Conservation (phyloP, 495 filamentous ascomycete genomes). For the Bacidia gigantensis region DNA sequence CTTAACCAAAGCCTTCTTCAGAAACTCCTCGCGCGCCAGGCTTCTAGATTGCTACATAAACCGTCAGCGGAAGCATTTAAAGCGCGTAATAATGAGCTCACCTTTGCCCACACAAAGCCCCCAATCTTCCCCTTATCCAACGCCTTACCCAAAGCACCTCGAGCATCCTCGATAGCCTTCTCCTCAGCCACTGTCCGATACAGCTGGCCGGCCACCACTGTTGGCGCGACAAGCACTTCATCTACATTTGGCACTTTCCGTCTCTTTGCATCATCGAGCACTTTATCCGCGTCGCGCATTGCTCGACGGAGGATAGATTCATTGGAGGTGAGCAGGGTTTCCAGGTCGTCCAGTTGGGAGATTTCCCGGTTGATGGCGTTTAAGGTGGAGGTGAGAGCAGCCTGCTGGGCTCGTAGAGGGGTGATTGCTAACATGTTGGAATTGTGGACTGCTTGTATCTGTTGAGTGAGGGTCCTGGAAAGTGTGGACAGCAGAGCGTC, state of each 20-base stretch:
- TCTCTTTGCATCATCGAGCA: slow-evolving; percentile 50
- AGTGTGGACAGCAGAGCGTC: slow-evolving; percentile 72
- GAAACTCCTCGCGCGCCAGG: slow-evolving; percentile 75
- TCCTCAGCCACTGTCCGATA: slow-evolving; percentile 83
- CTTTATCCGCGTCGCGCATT: slow-evolving; percentile 62
- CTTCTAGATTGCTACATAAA: slow-evolving; percentile 53
- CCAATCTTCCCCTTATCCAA: slow-evolving; percentile 69
- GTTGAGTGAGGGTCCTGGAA: slow-evolving; percentile 49
- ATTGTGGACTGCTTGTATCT: slow-evolving; percentile 45
- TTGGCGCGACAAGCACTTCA: slow-evolving; percentile 83
- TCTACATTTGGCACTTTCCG: slow-evolving; percentile 57
- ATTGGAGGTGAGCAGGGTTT: slow-evolving; percentile 58
- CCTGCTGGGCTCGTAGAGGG: slow-evolving; percentile 65
- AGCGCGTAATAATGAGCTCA: slow-evolving; percentile 19
- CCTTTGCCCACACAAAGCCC: slow-evolving; percentile 69
- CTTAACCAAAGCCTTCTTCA: slow-evolving; percentile 75
- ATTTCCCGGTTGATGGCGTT: slow-evolving; percentile 57
- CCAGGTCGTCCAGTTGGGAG: slow-evolving; percentile 50
- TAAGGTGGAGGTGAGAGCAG: slow-evolving; percentile 56
- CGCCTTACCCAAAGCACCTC: slow-evolving; percentile 71
- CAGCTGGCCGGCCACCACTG: slow-evolving; percentile 81
- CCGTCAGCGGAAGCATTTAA: not conserved
- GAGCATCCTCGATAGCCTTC: slow-evolving; percentile 64
- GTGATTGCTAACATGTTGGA: slow-evolving; percentile 58
- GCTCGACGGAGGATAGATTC: slow-evolving; percentile 61